Evolutionary conservation across 768 basidiomycete species (phyloP), one percentile per base, ranked within the genome.

Genomic region (Gelatoporia subvermispora): DNA sequence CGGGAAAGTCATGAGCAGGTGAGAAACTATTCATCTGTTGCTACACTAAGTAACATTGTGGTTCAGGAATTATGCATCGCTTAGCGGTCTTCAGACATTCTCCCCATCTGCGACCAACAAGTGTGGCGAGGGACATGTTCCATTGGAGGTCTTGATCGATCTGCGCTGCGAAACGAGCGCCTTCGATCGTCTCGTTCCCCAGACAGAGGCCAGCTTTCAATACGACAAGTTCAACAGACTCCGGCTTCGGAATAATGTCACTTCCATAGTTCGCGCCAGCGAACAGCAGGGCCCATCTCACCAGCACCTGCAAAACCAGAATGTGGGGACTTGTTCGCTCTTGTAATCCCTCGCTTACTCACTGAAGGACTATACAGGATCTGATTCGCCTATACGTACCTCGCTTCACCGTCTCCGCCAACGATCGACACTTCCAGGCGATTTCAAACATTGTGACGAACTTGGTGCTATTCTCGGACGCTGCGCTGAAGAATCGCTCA

Each of bases 191-290:
- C 75, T 98, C 35, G 88, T 97, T 5, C 88, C 91, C 2, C 88
- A 91, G 65, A 91, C 93, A 0, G 82, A 89, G 49, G 88, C 88
- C 0, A 82, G 77, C 3, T 80, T 95, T 52, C 86, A 84, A 41
- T 92, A 93, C 62, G 94, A 97, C 74, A 93, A 90, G 63, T 95
- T 95, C 72, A 98, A 98, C 67, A 84, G 86, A 36, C 76, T 96
- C 8, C 84, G 94, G 31, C 69, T 93, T 44, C 84, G 84, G 38
- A 90, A 84, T 55, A 81, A 79, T 52, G 68, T 84, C 24, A 81
- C 83, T 25, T 77, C 81, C 10, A 70, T 73, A 25, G 62, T 67
- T n/a, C 64, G 61, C 10, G 63, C 70, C 15, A 56, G 64, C 8
- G 73, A 79, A n/a, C 67, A 48, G 16, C 23, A 50, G 11, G 59